Percentiles rank a stretch among this genome's conserved stretches.
Conservation (phyloP, 1,139 yeast species). For the Geotrichum australiense region DNA sequence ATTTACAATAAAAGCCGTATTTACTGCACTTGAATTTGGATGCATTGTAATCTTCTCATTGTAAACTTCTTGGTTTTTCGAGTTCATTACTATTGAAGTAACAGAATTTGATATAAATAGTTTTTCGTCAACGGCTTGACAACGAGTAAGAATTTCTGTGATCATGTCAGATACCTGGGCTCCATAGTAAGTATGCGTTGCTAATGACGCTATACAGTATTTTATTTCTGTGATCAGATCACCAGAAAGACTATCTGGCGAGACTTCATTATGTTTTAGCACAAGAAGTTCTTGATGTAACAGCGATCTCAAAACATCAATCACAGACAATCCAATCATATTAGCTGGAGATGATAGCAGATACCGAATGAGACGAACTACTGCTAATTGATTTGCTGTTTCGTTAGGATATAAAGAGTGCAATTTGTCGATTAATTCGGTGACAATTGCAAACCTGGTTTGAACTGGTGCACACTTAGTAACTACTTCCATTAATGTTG, state of each 20-base stretch:
- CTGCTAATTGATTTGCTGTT: constrained; percentile 40
- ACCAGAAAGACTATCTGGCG: constrained; percentile 8
- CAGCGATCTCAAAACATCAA: constrained; percentile 66
- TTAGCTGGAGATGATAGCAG: constrained; percentile 70
- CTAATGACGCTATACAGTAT: constrained; percentile 51
- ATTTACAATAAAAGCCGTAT: constrained; percentile 3
- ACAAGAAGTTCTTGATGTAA: constrained; percentile 45
- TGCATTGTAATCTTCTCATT: neutral
- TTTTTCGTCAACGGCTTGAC: neutral
- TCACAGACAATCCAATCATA: constrained; percentile 86
- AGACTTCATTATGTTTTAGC: constrained; percentile 23
- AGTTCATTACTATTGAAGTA: constrained; percentile 3
- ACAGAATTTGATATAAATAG: neutral
- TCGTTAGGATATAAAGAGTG: constrained; percentile 28
- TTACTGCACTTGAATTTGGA: neutral
- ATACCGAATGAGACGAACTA: constrained; percentile 53
- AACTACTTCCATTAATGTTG: constrained; percentile 53
- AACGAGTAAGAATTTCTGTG: constrained; percentile 38
- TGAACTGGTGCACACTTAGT: constrained; percentile 83
- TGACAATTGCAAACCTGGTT: constrained; percentile 63
- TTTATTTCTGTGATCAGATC: constrained; percentile 29
- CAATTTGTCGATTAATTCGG: constrained; percentile 36
- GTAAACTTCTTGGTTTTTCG: neutral
- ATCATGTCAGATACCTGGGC: constrained; percentile 78
- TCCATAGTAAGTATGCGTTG: constrained; percentile 67